Evolutionary conservation across 148 eudicot species (phyloP).

Genomic region (Selenicereus undatus): DNA sequence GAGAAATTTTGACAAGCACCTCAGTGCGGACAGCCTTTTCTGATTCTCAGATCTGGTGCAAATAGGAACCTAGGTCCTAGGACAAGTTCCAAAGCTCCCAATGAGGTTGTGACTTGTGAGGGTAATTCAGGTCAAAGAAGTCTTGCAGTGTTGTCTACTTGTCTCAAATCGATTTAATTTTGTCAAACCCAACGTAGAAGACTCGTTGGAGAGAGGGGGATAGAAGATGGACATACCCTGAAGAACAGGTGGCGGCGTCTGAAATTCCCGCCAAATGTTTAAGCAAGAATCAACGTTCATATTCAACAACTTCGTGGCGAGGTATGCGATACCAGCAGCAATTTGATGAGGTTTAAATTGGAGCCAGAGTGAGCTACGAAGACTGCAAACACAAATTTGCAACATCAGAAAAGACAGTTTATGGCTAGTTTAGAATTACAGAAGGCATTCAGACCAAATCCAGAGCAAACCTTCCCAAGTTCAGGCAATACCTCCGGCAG

Average conservation of each 20-base stretch:
- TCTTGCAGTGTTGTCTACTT: background rate
- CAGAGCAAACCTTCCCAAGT: slow-evolving; percentile 6
- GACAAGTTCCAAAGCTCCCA: too few species aligned
- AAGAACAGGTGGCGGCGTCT: slow-evolving; percentile 66
- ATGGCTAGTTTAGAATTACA: slow-evolving; percentile 9
- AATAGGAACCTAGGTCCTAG: too few species aligned
- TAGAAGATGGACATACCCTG: slow-evolving; percentile 37
- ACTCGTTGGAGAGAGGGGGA: background rate
- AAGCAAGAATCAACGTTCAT: slow-evolving; percentile 64
- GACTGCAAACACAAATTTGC: slow-evolving; percentile 47
- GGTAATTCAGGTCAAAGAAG: too few species aligned
- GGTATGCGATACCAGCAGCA: slow-evolving; percentile 94
- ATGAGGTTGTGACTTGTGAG: too few species aligned
- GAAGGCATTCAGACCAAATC: slow-evolving; percentile 27
- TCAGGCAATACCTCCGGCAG: slow-evolving; percentile 32
- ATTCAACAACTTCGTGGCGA: slow-evolving; percentile 79
- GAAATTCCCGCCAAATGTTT: slow-evolving; percentile 71
- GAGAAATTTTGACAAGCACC: too few species aligned
- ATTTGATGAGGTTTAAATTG: slow-evolving; percentile 96
- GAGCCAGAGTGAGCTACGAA: slow-evolving; percentile 90
- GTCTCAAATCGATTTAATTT: too few species aligned
- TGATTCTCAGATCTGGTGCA: too few species aligned
- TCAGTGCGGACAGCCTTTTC: too few species aligned
- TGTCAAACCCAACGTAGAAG: background rate
- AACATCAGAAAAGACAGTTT: slow-evolving; percentile 7